Evolutionary conservation across 1,284 basidiomycete genomes (phyloP).

Genomic region (Puccinia brachypodii): DNA sequence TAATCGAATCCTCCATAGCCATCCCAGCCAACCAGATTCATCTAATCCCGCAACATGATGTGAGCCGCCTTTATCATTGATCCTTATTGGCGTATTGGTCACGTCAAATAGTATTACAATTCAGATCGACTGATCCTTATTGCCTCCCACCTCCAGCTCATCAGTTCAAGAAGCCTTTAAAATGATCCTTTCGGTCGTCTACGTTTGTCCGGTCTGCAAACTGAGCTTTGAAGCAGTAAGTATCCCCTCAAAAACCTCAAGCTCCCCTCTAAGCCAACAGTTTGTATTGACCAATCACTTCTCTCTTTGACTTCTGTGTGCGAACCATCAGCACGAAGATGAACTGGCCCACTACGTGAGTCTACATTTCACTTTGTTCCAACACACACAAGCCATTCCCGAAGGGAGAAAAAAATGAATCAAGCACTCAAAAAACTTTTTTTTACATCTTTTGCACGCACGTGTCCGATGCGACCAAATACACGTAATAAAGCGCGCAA

Average conservation of each 20-base stretch:
- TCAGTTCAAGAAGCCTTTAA: background rate
- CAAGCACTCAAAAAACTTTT: background rate
- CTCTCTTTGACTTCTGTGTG: no score
- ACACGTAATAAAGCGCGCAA: conserved; percentile 3
- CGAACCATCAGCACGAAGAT: background rate
- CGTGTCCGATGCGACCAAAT: background rate
- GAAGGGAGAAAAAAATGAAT: background rate
- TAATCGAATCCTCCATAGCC: no score
- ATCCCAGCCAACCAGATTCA: no score
- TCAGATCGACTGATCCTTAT: no score
- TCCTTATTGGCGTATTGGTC: background rate
- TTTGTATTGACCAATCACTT: background rate
- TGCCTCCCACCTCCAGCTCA: background rate
- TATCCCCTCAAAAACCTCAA: background rate
- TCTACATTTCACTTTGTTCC: no score
- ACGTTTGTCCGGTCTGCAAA: conserved; percentile 2
- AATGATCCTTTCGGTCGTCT: background rate
- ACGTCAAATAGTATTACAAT: background rate
- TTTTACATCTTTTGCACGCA: background rate
- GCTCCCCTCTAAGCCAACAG: background rate
- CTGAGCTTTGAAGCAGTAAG: background rate
- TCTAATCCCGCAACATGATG: background rate
- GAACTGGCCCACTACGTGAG: conserved; percentile 2
- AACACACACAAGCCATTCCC: background rate
- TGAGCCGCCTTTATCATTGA: background rate